Conservation (phyloP, 1,284 basidiomycete species). For the Puccinia triticina region DNA sequence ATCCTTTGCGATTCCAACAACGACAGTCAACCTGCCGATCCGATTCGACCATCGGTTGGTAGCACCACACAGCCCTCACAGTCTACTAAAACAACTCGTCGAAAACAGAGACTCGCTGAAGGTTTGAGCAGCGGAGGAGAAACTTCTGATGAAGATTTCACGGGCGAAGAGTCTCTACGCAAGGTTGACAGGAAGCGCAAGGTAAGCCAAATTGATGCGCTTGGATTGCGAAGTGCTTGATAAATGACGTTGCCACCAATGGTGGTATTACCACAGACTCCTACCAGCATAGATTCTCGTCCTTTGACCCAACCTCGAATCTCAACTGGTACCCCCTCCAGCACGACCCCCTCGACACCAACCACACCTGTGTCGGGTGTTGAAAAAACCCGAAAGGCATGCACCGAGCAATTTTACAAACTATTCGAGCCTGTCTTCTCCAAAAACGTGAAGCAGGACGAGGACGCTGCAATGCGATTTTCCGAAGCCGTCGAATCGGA, state of each 20-base stretch:
- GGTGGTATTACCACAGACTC: conserved; percentile 21
- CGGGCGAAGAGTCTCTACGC: conserved; percentile 30
- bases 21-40: not conserved
- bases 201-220: conserved; percentile 27
- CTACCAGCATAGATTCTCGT: conserved; percentile 28
- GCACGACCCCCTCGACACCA: conserved; percentile 29
- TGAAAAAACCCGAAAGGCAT: conserved; percentile 46
- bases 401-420: conserved; percentile 46
- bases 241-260: conserved; percentile 4
- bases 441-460: conserved; percentile 13
- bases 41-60: not conserved
- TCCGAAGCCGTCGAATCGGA: conserved; percentile 47
- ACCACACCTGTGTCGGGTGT: conserved; percentile 19
- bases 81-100: conserved; percentile 7
- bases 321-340: conserved; percentile 30
- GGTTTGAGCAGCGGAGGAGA: conserved; percentile 48
- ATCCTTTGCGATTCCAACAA: not conserved
- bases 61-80: not conserved
- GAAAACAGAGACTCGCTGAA: conserved; percentile 40
- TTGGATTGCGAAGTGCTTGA: not conserved
- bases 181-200: conserved; percentile 29
- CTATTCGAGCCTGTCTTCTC: conserved; percentile 45
- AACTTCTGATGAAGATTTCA: conserved; percentile 42
- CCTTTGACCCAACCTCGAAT: conserved; percentile 37
- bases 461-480: conserved; percentile 32